Evolutionary conservation across 192 early-diverging fungal genomes (phyloP).

Genomic region (Entomortierella chlamydospora): DNA sequence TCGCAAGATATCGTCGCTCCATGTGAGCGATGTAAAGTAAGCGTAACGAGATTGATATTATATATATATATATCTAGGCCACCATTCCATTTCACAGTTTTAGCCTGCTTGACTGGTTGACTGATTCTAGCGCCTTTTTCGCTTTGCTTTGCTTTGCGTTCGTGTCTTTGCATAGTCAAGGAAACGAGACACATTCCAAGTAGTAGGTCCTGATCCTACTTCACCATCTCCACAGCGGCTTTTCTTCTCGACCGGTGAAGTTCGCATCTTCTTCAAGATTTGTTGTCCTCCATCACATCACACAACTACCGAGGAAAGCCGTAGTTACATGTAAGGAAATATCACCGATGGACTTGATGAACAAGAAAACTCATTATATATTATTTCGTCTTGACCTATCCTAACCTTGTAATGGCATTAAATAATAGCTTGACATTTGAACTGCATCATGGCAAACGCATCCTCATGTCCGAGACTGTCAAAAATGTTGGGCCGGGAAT

Average conservation of each 20-base stretch:
- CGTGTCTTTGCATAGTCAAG: conserved; percentile 8
- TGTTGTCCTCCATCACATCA: conserved; percentile 48
- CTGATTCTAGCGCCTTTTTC: too few species aligned
- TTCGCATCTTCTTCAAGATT: conserved; percentile 39
- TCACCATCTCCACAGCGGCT: conserved; percentile 41
- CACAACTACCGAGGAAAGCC: not conserved
- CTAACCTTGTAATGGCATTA: not conserved
- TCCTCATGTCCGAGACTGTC: conserved; percentile 44
- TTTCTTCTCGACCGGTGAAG: conserved; percentile 41
- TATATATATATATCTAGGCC: too few species aligned
- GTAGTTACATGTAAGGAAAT: conserved; percentile 23
- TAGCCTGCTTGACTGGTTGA: too few species aligned
- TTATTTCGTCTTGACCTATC: not conserved
- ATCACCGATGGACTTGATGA: not conserved
- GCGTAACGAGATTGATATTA: not conserved
- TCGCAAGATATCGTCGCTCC: conserved; percentile 30
- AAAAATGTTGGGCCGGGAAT: conserved; percentile 36
- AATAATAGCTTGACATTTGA: conserved; percentile 34
- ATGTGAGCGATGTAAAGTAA: conserved; percentile 43
- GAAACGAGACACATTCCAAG: conserved; percentile 44
- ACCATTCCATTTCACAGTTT: too few species aligned
- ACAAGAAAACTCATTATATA: not conserved
- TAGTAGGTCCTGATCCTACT: conserved; percentile 38
- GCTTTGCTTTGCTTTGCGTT: not conserved
- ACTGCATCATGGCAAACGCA: conserved; percentile 46